A percentile compares a stretch with the other conserved stretches of the same genome.
phyloP scores from a whole-genome alignment of 768 basidiomycete genomes.

The Candolleomyces aberdarensis region DNA sequence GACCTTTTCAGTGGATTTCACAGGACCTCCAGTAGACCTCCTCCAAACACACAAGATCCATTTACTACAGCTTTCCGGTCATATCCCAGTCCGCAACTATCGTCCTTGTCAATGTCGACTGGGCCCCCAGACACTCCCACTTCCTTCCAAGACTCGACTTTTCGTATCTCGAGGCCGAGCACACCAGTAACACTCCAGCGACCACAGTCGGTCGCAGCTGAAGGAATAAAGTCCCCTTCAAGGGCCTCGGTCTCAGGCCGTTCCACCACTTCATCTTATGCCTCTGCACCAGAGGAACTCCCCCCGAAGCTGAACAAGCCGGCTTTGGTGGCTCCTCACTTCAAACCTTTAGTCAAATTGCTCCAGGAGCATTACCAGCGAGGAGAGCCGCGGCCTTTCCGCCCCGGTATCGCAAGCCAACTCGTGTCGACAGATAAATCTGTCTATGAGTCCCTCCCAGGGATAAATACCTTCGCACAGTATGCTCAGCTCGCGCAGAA shows the following conservation, averaged over 20 bases:
- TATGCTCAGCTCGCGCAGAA: conserved; percentile 33
- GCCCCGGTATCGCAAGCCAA: conserved; percentile 33
- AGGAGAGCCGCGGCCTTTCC: conserved; percentile 23
- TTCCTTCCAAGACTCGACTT: background rate
- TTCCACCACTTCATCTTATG: background rate
- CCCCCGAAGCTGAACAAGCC: background rate
- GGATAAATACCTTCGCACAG: conserved; percentile 26
- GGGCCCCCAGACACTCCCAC: too few species aligned
- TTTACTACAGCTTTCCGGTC: background rate
- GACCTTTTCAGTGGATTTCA: too few species aligned
- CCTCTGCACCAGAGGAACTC: background rate
- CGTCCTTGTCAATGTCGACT: background rate
- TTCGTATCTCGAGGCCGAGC: background rate
- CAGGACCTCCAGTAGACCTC: background rate
- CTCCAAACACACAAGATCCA: background rate
- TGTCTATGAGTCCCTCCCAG: conserved; percentile 22
- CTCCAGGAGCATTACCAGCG: conserved; percentile 27
- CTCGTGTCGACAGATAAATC: conserved; percentile 19
- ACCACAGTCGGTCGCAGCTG: too few species aligned
- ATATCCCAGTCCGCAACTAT: background rate
- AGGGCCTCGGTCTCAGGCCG: too few species aligned
- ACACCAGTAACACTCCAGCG: background rate
- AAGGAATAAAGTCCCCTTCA: too few species aligned
- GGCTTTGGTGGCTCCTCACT: conserved; percentile 12
- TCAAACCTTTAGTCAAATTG: conserved; percentile 27